Evolutionary conservation across 495 filamentous ascomycete genomes (phyloP), one percentile per base, ranked within the genome.

Genomic region (Podospora appendiculata): DNA sequence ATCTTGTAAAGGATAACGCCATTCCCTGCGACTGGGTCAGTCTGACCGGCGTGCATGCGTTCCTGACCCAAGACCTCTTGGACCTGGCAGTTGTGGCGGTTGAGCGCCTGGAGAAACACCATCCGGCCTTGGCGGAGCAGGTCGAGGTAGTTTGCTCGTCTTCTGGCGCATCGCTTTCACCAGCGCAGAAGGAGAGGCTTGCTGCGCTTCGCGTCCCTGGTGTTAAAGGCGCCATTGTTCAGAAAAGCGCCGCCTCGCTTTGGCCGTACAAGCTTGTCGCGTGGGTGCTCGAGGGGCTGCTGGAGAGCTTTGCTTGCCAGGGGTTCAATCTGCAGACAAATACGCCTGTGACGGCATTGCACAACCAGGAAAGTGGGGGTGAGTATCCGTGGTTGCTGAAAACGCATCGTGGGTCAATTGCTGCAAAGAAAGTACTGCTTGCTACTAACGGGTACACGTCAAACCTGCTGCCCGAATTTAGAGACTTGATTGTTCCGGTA

Each of bases 221-320:
- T 8, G 69, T 70, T 4, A 52, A 62, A 8, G 79, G 79, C 8
- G 79, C 72, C 11, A 60, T 82, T 17, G 52, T 77, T 44, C 63
- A 70, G 47, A 66, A 63, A 17, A 61, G 70, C 32, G 79, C 79
- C 0, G 76, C 75, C 6, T 73, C 70, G 36, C 43, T 82, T 1
- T 94, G 87, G 88, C 90, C 90, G 0, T 94, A 93, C 60, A 90
- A 88, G 60, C 78, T 90, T 14, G 81, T 93, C 8, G 73, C 82
- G 0, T 79, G 76, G 45, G 64, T 89, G 0, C 69, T 94, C 1
- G 79, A 82, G 55, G 66, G 66, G 3, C 71, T 88, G 0, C 64
- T 86, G 0, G 61, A 55, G 1, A 48, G 35, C 43, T 60, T 51
- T 36, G 48, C 55, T 0, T 14, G 14, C 33, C 19, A 48, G 14